phyloP scores from a whole-genome alignment of 345 rosid species.

The Reutealis trisperma region DNA sequence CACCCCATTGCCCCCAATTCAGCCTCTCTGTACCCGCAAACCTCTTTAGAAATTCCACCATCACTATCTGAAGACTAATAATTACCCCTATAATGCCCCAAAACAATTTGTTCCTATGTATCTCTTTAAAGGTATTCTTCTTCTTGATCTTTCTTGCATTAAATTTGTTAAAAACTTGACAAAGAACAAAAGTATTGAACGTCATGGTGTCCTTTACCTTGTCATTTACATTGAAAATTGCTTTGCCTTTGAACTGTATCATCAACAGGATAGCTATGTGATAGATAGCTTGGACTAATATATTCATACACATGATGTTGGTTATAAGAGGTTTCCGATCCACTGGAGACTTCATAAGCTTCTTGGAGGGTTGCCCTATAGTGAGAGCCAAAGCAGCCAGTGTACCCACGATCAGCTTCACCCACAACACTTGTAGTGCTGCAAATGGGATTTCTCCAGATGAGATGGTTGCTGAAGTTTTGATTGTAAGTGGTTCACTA shows the following conservation, averaged over 20 bases:
- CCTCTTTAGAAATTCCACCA: slow-evolving; percentile 67
- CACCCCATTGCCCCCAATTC: slow-evolving; percentile 63
- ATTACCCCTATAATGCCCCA: slow-evolving; percentile 49
- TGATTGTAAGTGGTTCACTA: background rate
- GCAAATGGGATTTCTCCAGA: slow-evolving; percentile 60
- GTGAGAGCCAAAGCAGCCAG: slow-evolving; percentile 71
- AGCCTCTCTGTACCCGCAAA: slow-evolving; percentile 73
- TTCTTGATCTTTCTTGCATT: slow-evolving; percentile 67
- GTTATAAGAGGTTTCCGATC: slow-evolving; percentile 64
- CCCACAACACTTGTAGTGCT: slow-evolving; percentile 69
- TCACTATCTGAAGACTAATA: slow-evolving; percentile 56
- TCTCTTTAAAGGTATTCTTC: slow-evolving; percentile 59
- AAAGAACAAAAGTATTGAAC: slow-evolving; percentile 65
- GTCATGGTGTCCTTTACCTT: slow-evolving; percentile 59
- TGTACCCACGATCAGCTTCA: slow-evolving; percentile 71
- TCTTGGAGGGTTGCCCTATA: slow-evolving; percentile 58
- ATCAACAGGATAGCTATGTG: slow-evolving; percentile 60
- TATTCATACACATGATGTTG: slow-evolving; percentile 77
- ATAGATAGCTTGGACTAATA: slow-evolving; percentile 57
- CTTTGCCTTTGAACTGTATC: slow-evolving; percentile 60
- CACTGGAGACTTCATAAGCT: slow-evolving; percentile 60
- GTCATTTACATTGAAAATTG: slow-evolving; percentile 49
- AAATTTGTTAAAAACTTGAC: slow-evolving; percentile 75
- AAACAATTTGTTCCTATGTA: slow-evolving; percentile 63
- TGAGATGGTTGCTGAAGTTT: background rate